Base-by-base conservation (phyloP, 768 basidiomycete genomes). In the Lactarius quietus region DNA sequence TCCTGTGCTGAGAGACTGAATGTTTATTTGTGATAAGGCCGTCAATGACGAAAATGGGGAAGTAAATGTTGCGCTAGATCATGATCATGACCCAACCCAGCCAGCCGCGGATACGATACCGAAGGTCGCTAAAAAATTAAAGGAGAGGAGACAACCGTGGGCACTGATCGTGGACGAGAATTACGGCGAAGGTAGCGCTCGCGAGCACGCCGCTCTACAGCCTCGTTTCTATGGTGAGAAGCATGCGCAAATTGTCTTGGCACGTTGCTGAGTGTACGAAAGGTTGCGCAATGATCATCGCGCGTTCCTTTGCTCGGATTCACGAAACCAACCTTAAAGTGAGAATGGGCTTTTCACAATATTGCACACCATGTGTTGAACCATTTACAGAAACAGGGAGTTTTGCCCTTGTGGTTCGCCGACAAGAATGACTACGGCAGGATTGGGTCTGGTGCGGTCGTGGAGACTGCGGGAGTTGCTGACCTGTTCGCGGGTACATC, bases 251-350 rank as follows among this genome's bases (percentile, higher is more conserved):
- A 26, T n/a, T 28, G 43, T 28, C 51, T 62, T 43, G 29, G 57
- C 20, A 28, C 14, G 41, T 33, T 20, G 39, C 57, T 58, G 33
- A 64, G 51, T 28, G 61, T 43, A n/a, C 29, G 39, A 14, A 68
- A 89, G 93, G 96, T 20, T 94, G 93, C 72, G 84, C 83, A 6
- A 79, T 94, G 80, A 95, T 98, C 70, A 75, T 97, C 63, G 94
- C 94, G 0, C 82, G 94, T 26, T 98, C 95, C 2, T 98, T 99
- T 72, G 97, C 97, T 69, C 89, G 97, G 58, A 99, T 99, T 58
- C 97, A 99, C 74, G 97, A 98, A 79, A 96, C 95, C 7, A 98
- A 98, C 76, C 78, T 98, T 64, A 97, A 97, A 81, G 93, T 90
- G 67, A 43, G 81, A 61, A 9, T 51, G 12, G 48, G 14, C 8